A percentile compares a stretch with the other conserved stretches of the same genome.
Conservation (phyloP, 805 yeast genomes). For the Geotrichum ghanense region DNA sequence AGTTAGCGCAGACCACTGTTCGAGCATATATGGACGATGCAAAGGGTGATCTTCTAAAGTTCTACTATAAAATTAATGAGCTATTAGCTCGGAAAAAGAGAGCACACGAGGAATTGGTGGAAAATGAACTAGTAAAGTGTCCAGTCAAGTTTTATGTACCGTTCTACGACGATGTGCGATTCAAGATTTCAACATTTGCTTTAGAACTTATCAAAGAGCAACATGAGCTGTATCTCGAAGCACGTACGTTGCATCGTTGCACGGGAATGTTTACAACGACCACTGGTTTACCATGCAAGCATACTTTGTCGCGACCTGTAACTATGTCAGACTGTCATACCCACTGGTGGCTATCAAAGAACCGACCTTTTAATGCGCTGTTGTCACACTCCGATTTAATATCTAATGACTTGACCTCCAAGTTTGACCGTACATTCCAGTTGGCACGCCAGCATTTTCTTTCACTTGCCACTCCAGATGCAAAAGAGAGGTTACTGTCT, state of each 20-base stretch:
- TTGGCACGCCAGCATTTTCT: background rate
- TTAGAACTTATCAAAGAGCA: background rate
- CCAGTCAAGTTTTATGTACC: background rate
- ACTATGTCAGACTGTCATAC: background rate
- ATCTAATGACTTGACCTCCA: background rate
- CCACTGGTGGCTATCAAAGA: background rate
- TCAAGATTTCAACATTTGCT: background rate
- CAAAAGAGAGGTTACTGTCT: background rate
- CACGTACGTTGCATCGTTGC: background rate
- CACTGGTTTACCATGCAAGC: background rate
- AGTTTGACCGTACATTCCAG: background rate
- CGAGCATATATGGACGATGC: background rate
- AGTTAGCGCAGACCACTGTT: background rate
- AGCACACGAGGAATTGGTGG: background rate
- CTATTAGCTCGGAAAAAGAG: background rate
- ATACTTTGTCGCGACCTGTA: background rate
- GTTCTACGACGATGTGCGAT: background rate
- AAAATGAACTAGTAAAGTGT: background rate
- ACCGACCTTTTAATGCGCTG: background rate
- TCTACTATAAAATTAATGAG: background rate
- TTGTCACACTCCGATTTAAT: background rate
- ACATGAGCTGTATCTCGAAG: background rate
- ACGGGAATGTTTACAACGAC: constrained; percentile 1
- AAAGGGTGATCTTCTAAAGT: background rate
- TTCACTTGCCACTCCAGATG: background rate